phyloP scores from a whole-genome alignment of 2,329 filamentous ascomycete genomes.

The Intubia oerlemansii region DNA sequence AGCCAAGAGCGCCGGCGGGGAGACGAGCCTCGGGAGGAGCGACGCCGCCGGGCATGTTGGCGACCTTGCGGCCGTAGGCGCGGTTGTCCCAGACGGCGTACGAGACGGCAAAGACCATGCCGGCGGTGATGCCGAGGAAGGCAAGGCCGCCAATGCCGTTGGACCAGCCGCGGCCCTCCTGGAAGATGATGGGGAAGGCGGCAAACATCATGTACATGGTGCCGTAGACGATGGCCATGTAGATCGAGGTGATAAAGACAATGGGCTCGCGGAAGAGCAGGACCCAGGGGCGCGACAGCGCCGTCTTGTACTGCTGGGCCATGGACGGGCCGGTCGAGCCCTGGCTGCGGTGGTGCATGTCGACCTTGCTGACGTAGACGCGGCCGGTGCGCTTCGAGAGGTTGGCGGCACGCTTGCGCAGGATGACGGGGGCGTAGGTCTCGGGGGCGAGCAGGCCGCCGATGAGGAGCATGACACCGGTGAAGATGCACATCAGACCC shows the following conservation, averaged over 20 bases:
- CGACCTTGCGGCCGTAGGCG: constrained; percentile 24
- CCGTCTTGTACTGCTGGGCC: constrained; percentile 30
- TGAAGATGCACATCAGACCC: constrained; percentile 42
- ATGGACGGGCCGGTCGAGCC: constrained; percentile 15
- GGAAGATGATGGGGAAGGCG: constrained; percentile 45
- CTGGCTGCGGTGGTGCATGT: constrained; percentile 4
- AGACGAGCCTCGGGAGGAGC: constrained; percentile 47
- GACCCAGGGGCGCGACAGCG: constrained; percentile 43
- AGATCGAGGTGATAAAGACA: constrained; percentile 41
- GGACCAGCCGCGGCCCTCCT: constrained; percentile 34
- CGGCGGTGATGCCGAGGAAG: constrained; percentile 47
- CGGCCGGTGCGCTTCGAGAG: constrained; percentile 31
- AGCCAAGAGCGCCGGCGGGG: constrained; percentile 38
- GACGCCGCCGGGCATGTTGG: constrained; percentile 22
- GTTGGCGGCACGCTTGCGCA: constrained; percentile 28
- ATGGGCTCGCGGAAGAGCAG: constrained; percentile 52
- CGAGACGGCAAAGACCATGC: constrained; percentile 36
- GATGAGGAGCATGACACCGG: constrained; percentile 34
- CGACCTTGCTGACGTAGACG: constrained; percentile 25
- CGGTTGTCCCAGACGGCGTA: constrained; percentile 35
- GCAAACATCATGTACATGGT: constrained; percentile 39
- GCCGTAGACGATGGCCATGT: constrained; percentile 40
- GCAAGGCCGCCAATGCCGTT: constrained; percentile 38
- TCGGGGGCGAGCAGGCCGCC: constrained; percentile 31
- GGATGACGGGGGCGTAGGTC: constrained; percentile 36